Conservation (phyloP, 192 early-diverging fungal genomes). For the Lobosporangium transversale region DNA sequence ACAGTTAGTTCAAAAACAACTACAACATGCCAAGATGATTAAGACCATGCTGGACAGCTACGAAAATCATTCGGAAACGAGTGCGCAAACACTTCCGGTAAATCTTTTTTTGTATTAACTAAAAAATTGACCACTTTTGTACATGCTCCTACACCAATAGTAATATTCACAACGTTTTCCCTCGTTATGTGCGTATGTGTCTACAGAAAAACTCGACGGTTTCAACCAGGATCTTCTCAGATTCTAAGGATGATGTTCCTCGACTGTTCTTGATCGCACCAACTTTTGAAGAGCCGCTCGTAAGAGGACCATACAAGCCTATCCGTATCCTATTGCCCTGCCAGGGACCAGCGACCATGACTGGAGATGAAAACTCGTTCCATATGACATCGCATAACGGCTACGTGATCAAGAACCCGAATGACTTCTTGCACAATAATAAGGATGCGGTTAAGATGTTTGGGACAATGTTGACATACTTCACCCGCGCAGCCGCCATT, state of each 20-base stretch:
- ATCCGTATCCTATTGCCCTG: slow-evolving; percentile 7
- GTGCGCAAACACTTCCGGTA: not conserved
- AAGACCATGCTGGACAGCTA: not conserved
- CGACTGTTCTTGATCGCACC: slow-evolving; percentile 10
- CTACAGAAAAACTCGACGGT: not conserved
- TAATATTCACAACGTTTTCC: not conserved
- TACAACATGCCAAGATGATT: not conserved
- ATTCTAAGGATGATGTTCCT: slow-evolving; percentile 10
- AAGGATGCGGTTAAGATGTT: slow-evolving; percentile 12
- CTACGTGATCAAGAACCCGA: slow-evolving; percentile 13
- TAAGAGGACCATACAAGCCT: slow-evolving; percentile 8
- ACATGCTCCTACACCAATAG: not conserved
- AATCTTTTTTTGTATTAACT: too few species aligned
- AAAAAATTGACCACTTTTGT: not conserved
- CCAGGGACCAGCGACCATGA: not conserved
- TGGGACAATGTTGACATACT: not conserved
- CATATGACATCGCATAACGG: slow-evolving; percentile 17
- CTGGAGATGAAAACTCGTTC: slow-evolving; percentile 3
- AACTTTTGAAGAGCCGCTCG: slow-evolving; percentile 4
- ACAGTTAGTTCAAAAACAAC: not conserved
- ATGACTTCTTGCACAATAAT: slow-evolving; percentile 15
- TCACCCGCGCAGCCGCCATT: not conserved
- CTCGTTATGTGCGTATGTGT: not conserved
- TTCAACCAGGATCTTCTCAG: not conserved
- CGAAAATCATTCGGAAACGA: not conserved